Conservation (phyloP, 345 rosid species). For the Cochlearia excelsa region DNA sequence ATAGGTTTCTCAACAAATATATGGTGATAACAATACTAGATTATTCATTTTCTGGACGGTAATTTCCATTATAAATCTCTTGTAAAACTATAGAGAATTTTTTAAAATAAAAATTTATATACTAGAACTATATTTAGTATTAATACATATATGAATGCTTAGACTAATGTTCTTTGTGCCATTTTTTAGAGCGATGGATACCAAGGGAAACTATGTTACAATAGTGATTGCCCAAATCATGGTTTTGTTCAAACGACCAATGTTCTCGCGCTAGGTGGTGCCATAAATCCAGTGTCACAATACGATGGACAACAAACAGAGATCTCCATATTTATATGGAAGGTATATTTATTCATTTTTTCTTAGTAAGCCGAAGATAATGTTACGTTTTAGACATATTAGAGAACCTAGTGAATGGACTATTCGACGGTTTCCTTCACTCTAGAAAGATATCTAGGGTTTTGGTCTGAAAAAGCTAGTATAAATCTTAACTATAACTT, state of each 20-base stretch:
- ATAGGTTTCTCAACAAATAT: conserved; percentile 64
- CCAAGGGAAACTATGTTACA: conserved; percentile 64
- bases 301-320: conserved; percentile 50
- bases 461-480: no score
- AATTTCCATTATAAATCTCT: conserved; percentile 20
- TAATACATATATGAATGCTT: not conserved
- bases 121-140: no score
- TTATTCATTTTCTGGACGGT: conserved; percentile 77
- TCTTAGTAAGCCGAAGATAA: no score
- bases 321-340: conserved; percentile 53
- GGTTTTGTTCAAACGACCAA: conserved; percentile 67
- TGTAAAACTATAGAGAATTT: no score
- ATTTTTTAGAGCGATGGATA: conserved; percentile 53
- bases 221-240: conserved; percentile 45
- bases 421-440: no score
- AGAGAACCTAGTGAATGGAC: no score
- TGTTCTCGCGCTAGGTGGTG: conserved; percentile 58
- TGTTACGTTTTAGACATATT: no score
- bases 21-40: conserved; percentile 58
- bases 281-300: conserved; percentile 46
- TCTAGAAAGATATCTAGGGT: no score
- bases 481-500: no score
- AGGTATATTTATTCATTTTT: conserved; percentile 33
- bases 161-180: not conserved
- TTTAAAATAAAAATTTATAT: no score